phyloP scores from a whole-genome alignment of 129 eudicot species.

The Flaveria linearis region DNA sequence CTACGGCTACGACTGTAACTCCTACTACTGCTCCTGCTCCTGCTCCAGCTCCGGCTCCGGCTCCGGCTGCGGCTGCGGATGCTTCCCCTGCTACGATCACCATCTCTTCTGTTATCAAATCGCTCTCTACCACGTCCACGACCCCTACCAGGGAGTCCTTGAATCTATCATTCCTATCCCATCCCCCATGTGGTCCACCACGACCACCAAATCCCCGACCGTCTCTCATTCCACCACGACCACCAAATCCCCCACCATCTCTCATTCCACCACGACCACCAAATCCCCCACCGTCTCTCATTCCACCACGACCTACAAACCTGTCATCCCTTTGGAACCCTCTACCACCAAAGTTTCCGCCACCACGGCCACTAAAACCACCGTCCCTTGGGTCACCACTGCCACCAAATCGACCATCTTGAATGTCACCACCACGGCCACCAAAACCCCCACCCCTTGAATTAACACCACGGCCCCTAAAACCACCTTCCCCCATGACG shows the following conservation, averaged over 20 bases:
- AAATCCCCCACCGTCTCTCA: constrained; percentile 48
- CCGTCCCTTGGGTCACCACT: constrained; percentile 63
- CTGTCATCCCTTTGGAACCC: constrained; percentile 57
- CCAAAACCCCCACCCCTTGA: constrained; percentile 43
- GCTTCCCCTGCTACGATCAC: constrained; percentile 66
- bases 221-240: constrained; percentile 36
- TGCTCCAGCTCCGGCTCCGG: constrained; percentile 58
- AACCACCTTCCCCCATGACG: constrained; percentile 47
- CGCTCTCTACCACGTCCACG: constrained; percentile 63
- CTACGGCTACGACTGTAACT: constrained; percentile 48
- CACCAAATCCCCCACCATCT: constrained; percentile 41
- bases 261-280: constrained; percentile 76
- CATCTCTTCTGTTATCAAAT: constrained; percentile 67
- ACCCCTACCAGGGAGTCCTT: constrained; percentile 52
- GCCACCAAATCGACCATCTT: constrained; percentile 70
- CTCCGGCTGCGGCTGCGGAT: constrained; percentile 68
- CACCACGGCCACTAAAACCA: constrained; percentile 46
- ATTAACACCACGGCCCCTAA: constrained; percentile 46
- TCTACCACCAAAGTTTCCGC: constrained; percentile 49
- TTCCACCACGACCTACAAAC: constrained; percentile 14
- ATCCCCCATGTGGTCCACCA: constrained; percentile 37
- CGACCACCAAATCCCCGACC: constrained; percentile 27
- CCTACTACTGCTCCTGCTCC: constrained; percentile 53
- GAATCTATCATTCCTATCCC: constrained; percentile 33
- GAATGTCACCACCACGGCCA: constrained; percentile 33